Conservation (phyloP, 768 basidiomycete species). For the Pholiota conissans region DNA sequence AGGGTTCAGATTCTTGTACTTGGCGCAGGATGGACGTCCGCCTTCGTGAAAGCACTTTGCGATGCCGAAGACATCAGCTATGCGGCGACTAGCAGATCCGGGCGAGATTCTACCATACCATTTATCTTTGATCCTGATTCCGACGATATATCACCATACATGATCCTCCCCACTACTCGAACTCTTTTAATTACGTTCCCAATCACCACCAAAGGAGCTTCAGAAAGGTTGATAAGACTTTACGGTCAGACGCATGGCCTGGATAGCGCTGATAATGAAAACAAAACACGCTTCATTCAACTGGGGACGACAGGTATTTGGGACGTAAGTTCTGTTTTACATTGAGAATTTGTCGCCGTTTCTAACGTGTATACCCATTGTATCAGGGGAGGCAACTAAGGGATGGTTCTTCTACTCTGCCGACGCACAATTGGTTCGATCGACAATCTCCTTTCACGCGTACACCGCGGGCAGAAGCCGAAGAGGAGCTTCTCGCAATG, state of each 20-base stretch:
- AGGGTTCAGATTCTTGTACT: slow-evolving; percentile 61
- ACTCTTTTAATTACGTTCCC: slow-evolving; percentile 62
- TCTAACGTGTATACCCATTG: no score
- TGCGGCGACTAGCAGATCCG: slow-evolving; percentile 57
- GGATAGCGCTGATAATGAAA: neutral
- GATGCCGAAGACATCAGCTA: slow-evolving; percentile 35
- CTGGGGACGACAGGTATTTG: slow-evolving; percentile 64
- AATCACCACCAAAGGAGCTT: slow-evolving; percentile 45
- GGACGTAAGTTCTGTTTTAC: slow-evolving; percentile 49
- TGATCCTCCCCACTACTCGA: slow-evolving; percentile 47
- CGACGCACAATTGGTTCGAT: slow-evolving; percentile 43
- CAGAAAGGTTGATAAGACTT: slow-evolving; percentile 42
- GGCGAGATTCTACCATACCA: slow-evolving; percentile 45
- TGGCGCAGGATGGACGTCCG: slow-evolving; percentile 67
- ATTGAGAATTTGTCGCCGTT: no score
- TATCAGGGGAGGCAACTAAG: slow-evolving; percentile 20
- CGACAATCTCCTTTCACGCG: slow-evolving; percentile 46
- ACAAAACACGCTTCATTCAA: slow-evolving; percentile 49
- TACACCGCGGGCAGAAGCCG: slow-evolving; percentile 49
- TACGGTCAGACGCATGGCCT: slow-evolving; percentile 34
- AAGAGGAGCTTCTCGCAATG: slow-evolving; percentile 53
- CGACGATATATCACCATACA: slow-evolving; percentile 43
- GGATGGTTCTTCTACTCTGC: slow-evolving; percentile 5
- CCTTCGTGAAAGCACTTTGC: slow-evolving; percentile 60
- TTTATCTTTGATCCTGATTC: slow-evolving; percentile 57